Base-by-base conservation (phyloP, 768 basidiomycete species). In the Collybiopsis luxurians region DNA sequence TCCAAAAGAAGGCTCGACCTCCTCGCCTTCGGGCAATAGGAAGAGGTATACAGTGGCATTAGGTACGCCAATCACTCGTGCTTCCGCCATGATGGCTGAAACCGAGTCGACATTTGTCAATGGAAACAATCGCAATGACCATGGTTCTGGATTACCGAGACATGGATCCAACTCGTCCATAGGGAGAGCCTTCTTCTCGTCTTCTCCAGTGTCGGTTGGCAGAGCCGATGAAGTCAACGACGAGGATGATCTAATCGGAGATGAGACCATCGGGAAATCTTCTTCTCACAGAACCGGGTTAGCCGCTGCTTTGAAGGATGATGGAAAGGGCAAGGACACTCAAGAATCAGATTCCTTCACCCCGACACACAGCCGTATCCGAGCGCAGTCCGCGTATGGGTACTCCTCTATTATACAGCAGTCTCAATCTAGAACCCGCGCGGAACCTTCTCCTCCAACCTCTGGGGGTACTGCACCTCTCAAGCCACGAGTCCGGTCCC, bases 21-120 rank as follows among this genome's bases (percentile, higher is more conserved):
- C 84, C 56, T 84, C 86, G 1, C 90, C 89, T 2, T 90, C 92
- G 1, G 72, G 81, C 0, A 71, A 77, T 1, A 74, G 91, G 58
- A 94, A 94, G 64, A 79, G 92, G 38, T 93, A 94, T 66, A 93
- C 92, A 0, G 91, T 93, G 30, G 91, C 92, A 0, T 78, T 94
- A 0, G 90, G 90, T 10, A 87, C 82, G 2, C 86, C 89, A 0
- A 84, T 90, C 58, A 73, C 74, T 13, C 71, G 76, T 45, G 52
- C 57, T 7, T 47, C 49, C 19, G 62, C 50, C 13, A 72, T 6
- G 67, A 64, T 44, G 19, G 53, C 39, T 44, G 42, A 44, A 15
- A 23, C 36, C 4, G 50, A 51, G 21, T 40, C 50, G 7, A 11
- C 31, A 4, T 23, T 21, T 26, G 50, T 36, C 5, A 51, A 51